Evolutionary conservation across 139 green algal species (phyloP).

Genomic region (Picochlorum sp.): DNA sequence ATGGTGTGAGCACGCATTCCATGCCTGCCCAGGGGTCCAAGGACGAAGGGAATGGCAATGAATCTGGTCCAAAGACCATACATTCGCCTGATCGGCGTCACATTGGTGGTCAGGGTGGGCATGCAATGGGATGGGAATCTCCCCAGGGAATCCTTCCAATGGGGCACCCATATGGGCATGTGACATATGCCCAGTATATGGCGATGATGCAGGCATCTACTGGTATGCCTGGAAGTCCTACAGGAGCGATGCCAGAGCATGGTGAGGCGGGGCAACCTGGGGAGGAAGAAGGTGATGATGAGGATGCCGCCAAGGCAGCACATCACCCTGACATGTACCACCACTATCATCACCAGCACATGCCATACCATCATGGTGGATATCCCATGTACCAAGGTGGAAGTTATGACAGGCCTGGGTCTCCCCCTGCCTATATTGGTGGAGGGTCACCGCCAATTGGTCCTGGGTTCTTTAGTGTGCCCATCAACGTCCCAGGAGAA

Average conservation of each 20-base stretch:
- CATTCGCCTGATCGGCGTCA: not conserved
- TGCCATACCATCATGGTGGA: constrained; percentile 2
- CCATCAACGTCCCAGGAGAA: constrained; percentile 7
- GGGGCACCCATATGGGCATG: not conserved
- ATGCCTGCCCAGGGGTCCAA: not conserved
- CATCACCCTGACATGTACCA: not conserved
- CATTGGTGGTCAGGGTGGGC: not conserved
- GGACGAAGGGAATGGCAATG: not conserved
- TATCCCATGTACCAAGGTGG: not conserved
- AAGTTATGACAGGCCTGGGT: not conserved
- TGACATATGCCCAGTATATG: too few species aligned
- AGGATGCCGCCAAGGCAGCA: not conserved
- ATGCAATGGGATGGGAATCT: constrained; percentile 7
- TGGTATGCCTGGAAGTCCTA: not conserved
- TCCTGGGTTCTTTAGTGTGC: constrained; percentile 27
- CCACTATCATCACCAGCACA: constrained; percentile 3
- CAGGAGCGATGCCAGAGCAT: not conserved
- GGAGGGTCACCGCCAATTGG: constrained; percentile 26
- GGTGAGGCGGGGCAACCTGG: not conserved
- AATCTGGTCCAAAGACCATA: not conserved
- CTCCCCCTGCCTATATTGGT: constrained; percentile 15
- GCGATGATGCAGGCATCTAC: too few species aligned
- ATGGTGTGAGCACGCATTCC: too few species aligned
- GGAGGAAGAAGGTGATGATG: not conserved
- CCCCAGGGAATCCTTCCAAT: constrained; percentile 7